Percentiles rank a stretch among this genome's conserved stretches.
phyloP scores from a whole-genome alignment of 2,329 filamentous ascomycete genomes.

The Rachicladosporium sp. region DNA sequence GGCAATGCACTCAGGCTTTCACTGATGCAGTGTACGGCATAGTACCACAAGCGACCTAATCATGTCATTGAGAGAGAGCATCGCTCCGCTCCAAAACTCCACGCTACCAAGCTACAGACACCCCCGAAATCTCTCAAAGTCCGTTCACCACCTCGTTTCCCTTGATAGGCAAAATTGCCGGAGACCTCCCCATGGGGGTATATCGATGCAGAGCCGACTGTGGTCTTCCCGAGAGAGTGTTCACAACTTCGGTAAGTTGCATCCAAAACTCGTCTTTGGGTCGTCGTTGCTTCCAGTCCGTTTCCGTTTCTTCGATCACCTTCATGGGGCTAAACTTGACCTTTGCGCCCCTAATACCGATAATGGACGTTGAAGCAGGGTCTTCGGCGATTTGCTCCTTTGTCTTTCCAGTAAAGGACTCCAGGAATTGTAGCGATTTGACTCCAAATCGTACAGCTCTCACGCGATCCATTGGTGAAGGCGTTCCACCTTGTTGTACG shows the following conservation, averaged over 20 bases:
- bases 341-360: slow-evolving; percentile 81
- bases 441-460: slow-evolving; percentile 84
- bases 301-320: slow-evolving; percentile 68
- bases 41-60: too few species aligned
- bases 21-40: too few species aligned
- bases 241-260: slow-evolving; percentile 64
- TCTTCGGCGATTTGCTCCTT: slow-evolving; percentile 60
- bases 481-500: slow-evolving; percentile 86
- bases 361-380: slow-evolving; percentile 63
- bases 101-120: slow-evolving; percentile 1
- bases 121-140: too few species aligned
- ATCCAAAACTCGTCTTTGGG: slow-evolving; percentile 82
- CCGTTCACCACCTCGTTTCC: too few species aligned
- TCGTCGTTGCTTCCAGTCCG: slow-evolving; percentile 83
- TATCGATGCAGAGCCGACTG: slow-evolving; percentile 8
- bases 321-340: slow-evolving; percentile 80
- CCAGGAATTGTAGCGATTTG: slow-evolving; percentile 85
- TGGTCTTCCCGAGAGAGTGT: slow-evolving; percentile 64
- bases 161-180: slow-evolving; percentile 9
- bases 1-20: too few species aligned
- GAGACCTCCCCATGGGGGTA: slow-evolving; percentile 5
- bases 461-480: slow-evolving; percentile 91
- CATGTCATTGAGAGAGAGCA: too few species aligned
- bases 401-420: slow-evolving; percentile 57
- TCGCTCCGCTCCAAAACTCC: too few species aligned